phyloP scores from a whole-genome alignment of 106 monocot genomes.

The Agapanthus africanus region DNA sequence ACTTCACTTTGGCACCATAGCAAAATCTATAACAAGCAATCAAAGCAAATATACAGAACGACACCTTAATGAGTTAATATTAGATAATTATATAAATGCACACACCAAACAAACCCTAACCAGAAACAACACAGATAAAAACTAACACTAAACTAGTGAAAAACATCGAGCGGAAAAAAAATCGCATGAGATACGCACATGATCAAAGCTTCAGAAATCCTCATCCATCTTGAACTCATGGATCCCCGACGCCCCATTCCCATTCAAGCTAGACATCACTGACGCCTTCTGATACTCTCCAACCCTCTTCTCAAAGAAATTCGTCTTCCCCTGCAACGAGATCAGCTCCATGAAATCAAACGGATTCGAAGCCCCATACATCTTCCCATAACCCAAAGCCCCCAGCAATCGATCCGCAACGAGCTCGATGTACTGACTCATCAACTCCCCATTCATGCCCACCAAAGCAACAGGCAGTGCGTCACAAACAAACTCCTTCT shows the following conservation, averaged over 20 bases:
- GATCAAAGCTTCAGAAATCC: conserved; percentile 36
- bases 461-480: conserved; percentile 56
- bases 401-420: conserved; percentile 41
- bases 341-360: conserved; percentile 63
- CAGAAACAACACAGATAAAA: not conserved
- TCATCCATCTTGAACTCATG: conserved; percentile 62
- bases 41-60: not conserved
- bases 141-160: not conserved
- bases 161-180: not conserved
- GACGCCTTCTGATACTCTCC: conserved; percentile 71
- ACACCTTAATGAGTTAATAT: not conserved
- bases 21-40: not conserved
- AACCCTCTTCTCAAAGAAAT: conserved; percentile 60
- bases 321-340: conserved; percentile 67
- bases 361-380: conserved; percentile 39
- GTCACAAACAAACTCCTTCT: conserved; percentile 74
- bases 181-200: not conserved
- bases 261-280: conserved; percentile 55
- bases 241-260: conserved; percentile 4
- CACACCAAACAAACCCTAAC: not conserved
- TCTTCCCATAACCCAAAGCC: conserved; percentile 26
- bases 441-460: conserved; percentile 56
- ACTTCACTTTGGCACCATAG: too few species aligned
- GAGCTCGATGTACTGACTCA: conserved; percentile 46
- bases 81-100: not conserved